These are phyloP conservation scores for Penicillium sp. DNA, from an alignment of 2,329 filamentous ascomycete genomes.

Conservation along the genomic window DNA sequence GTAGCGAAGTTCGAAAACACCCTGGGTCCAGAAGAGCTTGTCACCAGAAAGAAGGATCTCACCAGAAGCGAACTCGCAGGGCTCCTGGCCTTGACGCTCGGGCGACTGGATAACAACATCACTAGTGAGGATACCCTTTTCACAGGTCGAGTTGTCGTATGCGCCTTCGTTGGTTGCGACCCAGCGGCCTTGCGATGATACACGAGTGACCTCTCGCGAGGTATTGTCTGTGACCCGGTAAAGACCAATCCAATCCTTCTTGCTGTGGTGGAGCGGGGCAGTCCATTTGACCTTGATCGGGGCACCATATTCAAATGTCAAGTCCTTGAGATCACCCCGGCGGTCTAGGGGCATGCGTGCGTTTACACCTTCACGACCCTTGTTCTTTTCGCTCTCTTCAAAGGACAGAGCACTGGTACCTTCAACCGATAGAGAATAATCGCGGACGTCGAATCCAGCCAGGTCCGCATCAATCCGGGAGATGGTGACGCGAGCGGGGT, in stretches of 20 bases:
- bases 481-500: constrained; percentile 81
- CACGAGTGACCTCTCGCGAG: constrained; percentile 77
- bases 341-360: constrained; percentile 65
- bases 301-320: constrained; percentile 83
- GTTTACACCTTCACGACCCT: constrained; percentile 70
- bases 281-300: constrained; percentile 89
- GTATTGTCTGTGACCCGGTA: constrained; percentile 96
- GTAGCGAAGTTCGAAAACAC: constrained; percentile 95
- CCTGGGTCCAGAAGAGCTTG: constrained; percentile 96
- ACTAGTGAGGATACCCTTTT: constrained; percentile 71
- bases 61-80: constrained; percentile 66
- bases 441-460: constrained; percentile 72
- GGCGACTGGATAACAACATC: constrained; percentile 59
- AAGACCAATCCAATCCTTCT: constrained; percentile 91
- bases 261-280: constrained; percentile 81
- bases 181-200: constrained; percentile 88
- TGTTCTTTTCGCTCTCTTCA: constrained; percentile 59
- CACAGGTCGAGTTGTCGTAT: constrained; percentile 73
- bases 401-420: constrained; percentile 59
- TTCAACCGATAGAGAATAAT: constrained; percentile 75
- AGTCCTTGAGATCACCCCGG: constrained; percentile 65
- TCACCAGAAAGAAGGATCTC: constrained; percentile 88
- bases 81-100: constrained; percentile 46
- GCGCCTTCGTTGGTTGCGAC: constrained; percentile 72
- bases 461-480: constrained; percentile 76